Percentiles rank a stretch among this genome's conserved stretches.
Conservation (phyloP, 1,139 yeast species). For the Pichia sp. region DNA sequence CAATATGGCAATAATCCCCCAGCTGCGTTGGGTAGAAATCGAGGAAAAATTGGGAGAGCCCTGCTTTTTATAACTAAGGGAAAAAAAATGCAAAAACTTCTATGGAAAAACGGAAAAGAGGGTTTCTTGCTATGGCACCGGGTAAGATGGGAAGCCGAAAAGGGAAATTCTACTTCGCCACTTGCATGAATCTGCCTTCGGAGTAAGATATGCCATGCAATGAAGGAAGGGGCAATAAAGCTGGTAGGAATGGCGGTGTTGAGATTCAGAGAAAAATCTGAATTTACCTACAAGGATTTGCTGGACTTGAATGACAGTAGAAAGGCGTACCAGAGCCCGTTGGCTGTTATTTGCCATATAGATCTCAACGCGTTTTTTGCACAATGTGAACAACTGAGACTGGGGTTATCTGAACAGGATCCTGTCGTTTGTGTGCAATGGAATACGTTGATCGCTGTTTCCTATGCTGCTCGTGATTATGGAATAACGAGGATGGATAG, state of each 20-base stretch:
- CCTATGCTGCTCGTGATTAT: constrained; percentile 78
- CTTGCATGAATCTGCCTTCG: neutral
- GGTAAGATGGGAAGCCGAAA: neutral
- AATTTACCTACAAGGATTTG: constrained; percentile 46
- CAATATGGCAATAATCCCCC: too few relatives aligned
- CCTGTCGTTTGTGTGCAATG: constrained; percentile 96
- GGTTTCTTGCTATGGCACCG: neutral
- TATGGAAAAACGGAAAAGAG: neutral
- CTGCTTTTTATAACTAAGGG: neutral
- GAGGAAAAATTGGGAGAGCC: neutral
- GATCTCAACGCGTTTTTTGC: constrained; percentile 96
- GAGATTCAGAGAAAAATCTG: constrained; percentile 24
- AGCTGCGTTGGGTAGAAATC: too few relatives aligned
- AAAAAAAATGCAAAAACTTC: neutral
- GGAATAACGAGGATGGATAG: constrained; percentile 80
- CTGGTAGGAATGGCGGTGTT: constrained; percentile 6
- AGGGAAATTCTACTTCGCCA: constrained; percentile 1
- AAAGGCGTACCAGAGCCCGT: constrained; percentile 54
- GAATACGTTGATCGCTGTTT: constrained; percentile 83
- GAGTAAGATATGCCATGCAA: neutral
- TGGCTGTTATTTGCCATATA: constrained; percentile 79
- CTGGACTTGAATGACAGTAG: constrained; percentile 42
- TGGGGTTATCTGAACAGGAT: constrained; percentile 57
- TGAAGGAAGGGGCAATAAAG: neutral
- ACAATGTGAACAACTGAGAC: constrained; percentile 80